Evolutionary conservation across 257 asterid species (phyloP), one percentile per base, ranked within the genome.

Genomic region (Solanum lycopersicoides): DNA sequence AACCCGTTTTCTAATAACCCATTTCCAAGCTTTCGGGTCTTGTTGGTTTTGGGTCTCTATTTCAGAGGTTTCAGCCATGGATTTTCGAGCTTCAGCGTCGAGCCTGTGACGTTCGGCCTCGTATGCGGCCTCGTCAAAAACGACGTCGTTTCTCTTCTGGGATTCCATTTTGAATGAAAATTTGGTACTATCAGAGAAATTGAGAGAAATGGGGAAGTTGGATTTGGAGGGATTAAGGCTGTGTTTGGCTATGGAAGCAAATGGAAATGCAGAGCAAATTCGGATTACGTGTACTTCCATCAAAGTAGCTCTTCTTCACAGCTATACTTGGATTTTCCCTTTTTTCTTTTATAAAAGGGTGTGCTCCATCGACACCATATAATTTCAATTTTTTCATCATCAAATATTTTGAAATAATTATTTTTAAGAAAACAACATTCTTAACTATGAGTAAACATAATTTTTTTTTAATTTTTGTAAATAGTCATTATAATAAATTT

Each of bases 1-100:
- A 25, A 94, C 91, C 95, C 98, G 93, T 88, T 94, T 94, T 39
- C 98, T 89, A 30, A 96, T 94, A 80, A 80, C 91, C 98, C 98
- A 96, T 92, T 95, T 96, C 98, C 98, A 95, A 21, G 97, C 98
- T 85, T 92, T 95, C 90, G 96, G 97, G 90, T 94, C 97, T 37
- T 85, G 89, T 90, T 91, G 83, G 68, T 93, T 90, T 30, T 45
- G 91, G 60, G 87, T 90, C 74, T 92, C 96, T 0, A 39, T 73
- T 25, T 69, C 91, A 1, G 96, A 95, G 53, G 89, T 88, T 84
- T 94, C 93, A 7, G 96, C 95, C 99, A 95, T 96, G 83, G 93
- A 23, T 28, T 92, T 89, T 9, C 96, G 91, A 65, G 98, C 97
- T 63, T 91, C 95, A 86, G 97, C 96, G 91, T 96, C 99, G 60